These are phyloP conservation scores for Trichophyton verrucosum DNA, from an alignment of 2,329 filamentous ascomycete species.

Conservation along the genomic window DNA sequence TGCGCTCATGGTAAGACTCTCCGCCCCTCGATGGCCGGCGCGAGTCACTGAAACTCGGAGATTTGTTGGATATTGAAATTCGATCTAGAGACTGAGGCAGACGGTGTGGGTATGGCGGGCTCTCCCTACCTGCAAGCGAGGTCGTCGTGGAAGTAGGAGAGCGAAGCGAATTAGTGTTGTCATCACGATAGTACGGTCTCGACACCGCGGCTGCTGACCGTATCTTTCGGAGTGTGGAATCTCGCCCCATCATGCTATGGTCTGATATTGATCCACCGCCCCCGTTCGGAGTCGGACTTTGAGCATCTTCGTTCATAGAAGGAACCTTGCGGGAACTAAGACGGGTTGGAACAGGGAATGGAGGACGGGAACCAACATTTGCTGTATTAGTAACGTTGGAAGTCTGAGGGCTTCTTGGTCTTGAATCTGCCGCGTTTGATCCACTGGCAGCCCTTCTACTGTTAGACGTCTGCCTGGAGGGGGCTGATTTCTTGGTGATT, in stretches of 20 bases:
- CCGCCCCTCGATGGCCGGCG: constrained; percentile 19
- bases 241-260: constrained; percentile 39
- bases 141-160: constrained; percentile 48
- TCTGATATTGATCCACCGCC: constrained; percentile 41
- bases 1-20: constrained; percentile 22
- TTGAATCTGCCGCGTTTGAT: constrained; percentile 55
- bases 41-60: constrained; percentile 16
- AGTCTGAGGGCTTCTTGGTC: constrained; percentile 41
- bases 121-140: constrained; percentile 56
- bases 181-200: constrained; percentile 28
- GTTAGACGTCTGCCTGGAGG: constrained; percentile 40
- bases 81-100: constrained; percentile 63
- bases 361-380: constrained; percentile 42
- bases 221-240: constrained; percentile 62
- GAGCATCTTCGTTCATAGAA: constrained; percentile 58
- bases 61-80: constrained; percentile 42
- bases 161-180: constrained; percentile 19
- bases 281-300: constrained; percentile 57
- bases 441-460: constrained; percentile 73
- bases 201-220: constrained; percentile 68
- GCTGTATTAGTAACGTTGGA: constrained; percentile 35
- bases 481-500: constrained; percentile 25
- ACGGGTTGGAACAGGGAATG: constrained; percentile 82
- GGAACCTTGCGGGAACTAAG: constrained; percentile 72
- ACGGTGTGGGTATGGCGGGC: constrained; percentile 42